Evolutionary conservation across 495 filamentous ascomycete species (phyloP).

Genomic region (Astrocystis sublimbata): DNA sequence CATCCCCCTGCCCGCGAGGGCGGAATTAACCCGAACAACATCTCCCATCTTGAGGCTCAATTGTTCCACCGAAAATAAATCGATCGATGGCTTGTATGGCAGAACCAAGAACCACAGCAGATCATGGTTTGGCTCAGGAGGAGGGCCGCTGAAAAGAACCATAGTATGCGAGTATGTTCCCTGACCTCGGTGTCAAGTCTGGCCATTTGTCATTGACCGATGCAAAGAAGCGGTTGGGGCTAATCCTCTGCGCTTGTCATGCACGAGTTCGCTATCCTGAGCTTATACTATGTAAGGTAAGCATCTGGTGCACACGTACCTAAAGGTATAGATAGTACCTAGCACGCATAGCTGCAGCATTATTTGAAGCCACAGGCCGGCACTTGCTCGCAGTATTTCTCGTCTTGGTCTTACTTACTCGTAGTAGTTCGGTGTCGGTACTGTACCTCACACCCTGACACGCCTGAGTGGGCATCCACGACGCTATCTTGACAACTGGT

Average conservation of each 20-base stretch:
- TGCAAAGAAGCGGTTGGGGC: background rate
- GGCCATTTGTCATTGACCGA: background rate
- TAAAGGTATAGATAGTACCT: too few relatives aligned
- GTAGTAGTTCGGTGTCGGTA: too few relatives aligned
- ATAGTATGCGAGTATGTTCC: background rate
- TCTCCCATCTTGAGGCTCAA: background rate
- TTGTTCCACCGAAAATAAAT: background rate
- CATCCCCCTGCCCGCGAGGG: background rate
- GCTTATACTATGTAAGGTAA: too few relatives aligned
- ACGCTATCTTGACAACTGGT: too few relatives aligned
- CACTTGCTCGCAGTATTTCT: conserved; percentile 5
- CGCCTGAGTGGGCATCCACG: too few relatives aligned
- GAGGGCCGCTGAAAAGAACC: background rate
- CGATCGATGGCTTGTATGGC: background rate
- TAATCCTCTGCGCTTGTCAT: background rate
- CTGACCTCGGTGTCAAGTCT: background rate
- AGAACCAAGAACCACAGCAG: background rate
- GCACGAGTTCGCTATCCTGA: background rate
- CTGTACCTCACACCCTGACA: background rate
- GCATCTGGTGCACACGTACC: too few relatives aligned
- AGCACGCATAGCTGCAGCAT: background rate
- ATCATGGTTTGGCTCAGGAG: background rate
- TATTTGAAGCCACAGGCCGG: conserved; percentile 5
- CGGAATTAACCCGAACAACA: conserved; percentile 8
- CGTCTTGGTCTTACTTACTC: background rate